A percentile compares a stretch with the other conserved stretches of the same genome.
These are phyloP conservation scores for Diaporthe australafricana DNA, from an alignment of 2,329 filamentous ascomycete species.

Conservation along the genomic window DNA sequence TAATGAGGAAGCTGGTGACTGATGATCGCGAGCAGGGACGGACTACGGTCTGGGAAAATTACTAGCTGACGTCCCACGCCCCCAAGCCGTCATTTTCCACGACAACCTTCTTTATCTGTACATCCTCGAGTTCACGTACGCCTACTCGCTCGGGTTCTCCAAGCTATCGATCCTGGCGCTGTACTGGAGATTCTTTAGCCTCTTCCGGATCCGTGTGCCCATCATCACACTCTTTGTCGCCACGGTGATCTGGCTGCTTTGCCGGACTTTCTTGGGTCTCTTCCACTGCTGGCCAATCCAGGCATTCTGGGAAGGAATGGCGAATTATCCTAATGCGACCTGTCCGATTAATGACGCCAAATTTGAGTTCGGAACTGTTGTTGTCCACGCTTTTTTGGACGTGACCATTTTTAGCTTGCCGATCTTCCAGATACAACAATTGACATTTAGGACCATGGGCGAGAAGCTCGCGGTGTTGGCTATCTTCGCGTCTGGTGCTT, in stretches of 20 bases:
- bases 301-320: constrained; percentile 22
- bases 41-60: constrained; percentile 8
- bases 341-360: constrained; percentile 20
- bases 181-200: constrained; percentile 24
- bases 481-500: constrained; percentile 10
- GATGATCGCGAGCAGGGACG: background rate
- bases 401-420: constrained; percentile 20
- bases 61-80: background rate
- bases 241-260: constrained; percentile 13
- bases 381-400: constrained; percentile 24
- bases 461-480: constrained; percentile 3
- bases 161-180: constrained; percentile 21
- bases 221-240: constrained; percentile 21
- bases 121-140: constrained; percentile 26
- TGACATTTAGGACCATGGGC: background rate
- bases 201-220: constrained; percentile 18
- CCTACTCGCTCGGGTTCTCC: constrained; percentile 25
- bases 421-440: constrained; percentile 2
- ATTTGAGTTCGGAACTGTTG: constrained; percentile 18
- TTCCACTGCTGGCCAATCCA: constrained; percentile 22
- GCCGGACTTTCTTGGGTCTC: constrained; percentile 12
- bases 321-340: background rate
- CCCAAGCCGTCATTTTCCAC: background rate
- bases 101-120: constrained; percentile 9
- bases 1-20: background rate